Evolutionary conservation across 2,329 filamentous ascomycete species (phyloP).

Genomic region (Balansia obtecta): DNA sequence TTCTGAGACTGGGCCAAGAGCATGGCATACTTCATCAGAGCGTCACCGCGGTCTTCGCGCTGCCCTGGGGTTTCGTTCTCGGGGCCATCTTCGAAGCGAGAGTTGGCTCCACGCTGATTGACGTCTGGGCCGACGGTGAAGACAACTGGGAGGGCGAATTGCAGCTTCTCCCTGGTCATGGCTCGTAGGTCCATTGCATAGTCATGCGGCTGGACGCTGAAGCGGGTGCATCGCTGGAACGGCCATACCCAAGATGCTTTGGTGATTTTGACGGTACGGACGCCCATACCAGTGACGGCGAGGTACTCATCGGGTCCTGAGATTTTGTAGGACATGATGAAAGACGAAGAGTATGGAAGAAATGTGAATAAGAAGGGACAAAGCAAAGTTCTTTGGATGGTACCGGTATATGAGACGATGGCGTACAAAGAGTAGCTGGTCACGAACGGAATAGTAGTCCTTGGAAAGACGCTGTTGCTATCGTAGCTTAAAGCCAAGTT

Average conservation of each 20-base stretch:
- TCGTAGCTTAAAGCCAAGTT: too few species aligned
- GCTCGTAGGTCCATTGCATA: slow-evolving; percentile 74
- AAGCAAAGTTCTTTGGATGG: neutral
- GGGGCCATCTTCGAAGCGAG: slow-evolving; percentile 2
- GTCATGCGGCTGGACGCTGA: slow-evolving; percentile 63
- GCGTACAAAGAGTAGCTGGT: too few species aligned
- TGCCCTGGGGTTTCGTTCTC: slow-evolving; percentile 14
- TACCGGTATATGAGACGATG: neutral
- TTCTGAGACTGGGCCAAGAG: slow-evolving; percentile 56
- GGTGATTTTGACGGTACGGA: slow-evolving; percentile 62
- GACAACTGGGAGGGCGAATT: slow-evolving; percentile 70
- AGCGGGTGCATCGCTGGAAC: slow-evolving; percentile 52
- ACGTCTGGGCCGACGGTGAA: slow-evolving; percentile 79
- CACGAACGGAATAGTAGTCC: too few species aligned
- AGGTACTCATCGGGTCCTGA: slow-evolving; percentile 74
- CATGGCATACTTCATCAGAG: slow-evolving; percentile 72
- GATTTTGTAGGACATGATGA: slow-evolving; percentile 49
- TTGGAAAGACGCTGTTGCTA: too few species aligned
- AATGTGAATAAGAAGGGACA: neutral
- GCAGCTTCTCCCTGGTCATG: slow-evolving; percentile 82
- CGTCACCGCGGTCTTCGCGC: slow-evolving; percentile 42
- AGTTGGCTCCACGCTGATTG: slow-evolving; percentile 40
- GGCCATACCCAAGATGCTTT: slow-evolving; percentile 66
- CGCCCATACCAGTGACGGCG: slow-evolving; percentile 69
- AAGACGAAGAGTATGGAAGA: neutral